These are phyloP conservation scores for Trifolium repens DNA, from an alignment of 306 rosid species.

Conservation along the genomic window DNA sequence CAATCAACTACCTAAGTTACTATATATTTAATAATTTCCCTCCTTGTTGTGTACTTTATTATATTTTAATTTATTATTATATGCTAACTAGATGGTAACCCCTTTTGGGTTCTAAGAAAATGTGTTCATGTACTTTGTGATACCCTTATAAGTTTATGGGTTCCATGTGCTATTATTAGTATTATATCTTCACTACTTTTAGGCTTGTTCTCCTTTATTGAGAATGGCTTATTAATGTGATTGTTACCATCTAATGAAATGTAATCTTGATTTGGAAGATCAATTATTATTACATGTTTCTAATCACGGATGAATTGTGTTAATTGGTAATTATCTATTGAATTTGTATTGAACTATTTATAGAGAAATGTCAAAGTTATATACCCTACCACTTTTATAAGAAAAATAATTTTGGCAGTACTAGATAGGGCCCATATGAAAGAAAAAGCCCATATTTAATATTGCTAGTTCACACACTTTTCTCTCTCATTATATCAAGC, in stretches of 20 bases:
- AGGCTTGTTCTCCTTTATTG: constrained; percentile 41
- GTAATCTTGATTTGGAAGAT: constrained; percentile 25
- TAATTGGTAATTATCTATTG: neutral
- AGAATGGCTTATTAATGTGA: constrained; percentile 35
- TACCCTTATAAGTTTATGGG: constrained; percentile 31
- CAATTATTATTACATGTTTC: neutral
- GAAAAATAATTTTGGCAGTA: neutral
- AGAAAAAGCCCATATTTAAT: no score
- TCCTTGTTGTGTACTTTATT: neutral
- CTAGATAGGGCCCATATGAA: no score
- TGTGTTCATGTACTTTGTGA: constrained; percentile 33
- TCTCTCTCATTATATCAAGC: no score
- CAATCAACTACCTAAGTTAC: neutral
- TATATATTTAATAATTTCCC: neutral
- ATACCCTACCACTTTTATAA: neutral
- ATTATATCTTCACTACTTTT: constrained; percentile 40
- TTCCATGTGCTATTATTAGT: constrained; percentile 1
- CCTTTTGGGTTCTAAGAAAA: constrained; percentile 11
- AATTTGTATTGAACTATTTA: neutral
- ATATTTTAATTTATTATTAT: neutral
- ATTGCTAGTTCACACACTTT: no score
- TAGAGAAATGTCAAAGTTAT: neutral
- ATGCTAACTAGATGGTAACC: constrained; percentile 29
- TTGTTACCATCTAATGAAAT: constrained; percentile 29
- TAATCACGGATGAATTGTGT: neutral